These are phyloP conservation scores for Sherardia arvensis DNA, from an alignment of 257 asterid genomes.

Conservation along the genomic window DNA sequence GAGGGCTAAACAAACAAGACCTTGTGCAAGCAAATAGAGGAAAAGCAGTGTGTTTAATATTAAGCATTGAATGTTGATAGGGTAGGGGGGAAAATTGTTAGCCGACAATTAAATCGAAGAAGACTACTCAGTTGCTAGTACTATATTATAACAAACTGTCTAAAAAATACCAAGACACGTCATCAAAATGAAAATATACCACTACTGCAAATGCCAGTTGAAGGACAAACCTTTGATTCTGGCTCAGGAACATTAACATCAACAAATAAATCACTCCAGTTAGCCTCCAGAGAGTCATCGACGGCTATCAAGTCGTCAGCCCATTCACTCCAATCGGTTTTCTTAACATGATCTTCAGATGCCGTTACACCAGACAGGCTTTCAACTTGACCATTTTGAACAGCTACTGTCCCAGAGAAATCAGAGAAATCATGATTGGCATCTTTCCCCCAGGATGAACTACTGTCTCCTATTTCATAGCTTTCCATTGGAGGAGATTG, in stretches of 20 bases:
- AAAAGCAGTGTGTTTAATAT: neutral
- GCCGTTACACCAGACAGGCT: constrained; percentile 21
- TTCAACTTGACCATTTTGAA: constrained; percentile 35
- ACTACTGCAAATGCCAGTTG: neutral
- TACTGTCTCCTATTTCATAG: constrained; percentile 17
- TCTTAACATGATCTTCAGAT: constrained; percentile 31
- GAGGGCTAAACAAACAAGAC: neutral
- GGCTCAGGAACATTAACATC: constrained; percentile 58
- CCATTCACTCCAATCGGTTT: constrained; percentile 69
- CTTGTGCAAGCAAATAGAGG: constrained; percentile 2
- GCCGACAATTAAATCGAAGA: neutral
- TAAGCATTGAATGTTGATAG: neutral
- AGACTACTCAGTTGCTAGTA: neutral
- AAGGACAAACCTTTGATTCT: constrained; percentile 46
- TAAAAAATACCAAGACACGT: neutral
- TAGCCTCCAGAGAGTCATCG: constrained; percentile 46
- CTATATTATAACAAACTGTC: neutral
- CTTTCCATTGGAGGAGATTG: constrained; percentile 23
- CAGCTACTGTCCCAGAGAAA: constrained; percentile 22
- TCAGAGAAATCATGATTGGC: constrained; percentile 32
- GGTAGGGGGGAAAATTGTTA: neutral
- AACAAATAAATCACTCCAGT: constrained; percentile 53
- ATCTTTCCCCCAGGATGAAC: constrained; percentile 32
- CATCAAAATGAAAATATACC: neutral
- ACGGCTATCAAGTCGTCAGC: constrained; percentile 49